A percentile compares a stretch with the other conserved stretches of the same genome.
Conservation (phyloP, 2,329 filamentous ascomycete genomes). For the Volutella citrinella region DNA sequence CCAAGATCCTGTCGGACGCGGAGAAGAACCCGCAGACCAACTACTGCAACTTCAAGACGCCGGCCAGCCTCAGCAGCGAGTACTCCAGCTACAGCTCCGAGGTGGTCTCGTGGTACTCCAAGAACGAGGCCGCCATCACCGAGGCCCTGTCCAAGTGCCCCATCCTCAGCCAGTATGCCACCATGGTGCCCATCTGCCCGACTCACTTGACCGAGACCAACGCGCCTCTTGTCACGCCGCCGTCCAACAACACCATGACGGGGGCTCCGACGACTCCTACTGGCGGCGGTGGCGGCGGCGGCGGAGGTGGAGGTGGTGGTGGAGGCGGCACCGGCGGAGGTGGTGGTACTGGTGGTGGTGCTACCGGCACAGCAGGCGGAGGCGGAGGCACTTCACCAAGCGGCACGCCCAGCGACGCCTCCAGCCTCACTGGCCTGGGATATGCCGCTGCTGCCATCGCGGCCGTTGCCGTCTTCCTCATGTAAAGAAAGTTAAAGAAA, state of each 20-base stretch:
- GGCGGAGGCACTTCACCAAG: too few relatives aligned
- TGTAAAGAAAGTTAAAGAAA: background rate
- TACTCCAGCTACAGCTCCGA: constrained; percentile 31
- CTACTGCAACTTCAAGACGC: constrained; percentile 30
- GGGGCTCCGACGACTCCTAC: constrained; percentile 1
- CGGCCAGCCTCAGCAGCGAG: constrained; percentile 28
- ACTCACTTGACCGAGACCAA: constrained; percentile 4
- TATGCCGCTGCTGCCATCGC: background rate
- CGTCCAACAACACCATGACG: background rate
- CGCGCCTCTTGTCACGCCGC: background rate
- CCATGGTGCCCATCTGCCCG: constrained; percentile 21
- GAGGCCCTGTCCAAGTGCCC: constrained; percentile 27
- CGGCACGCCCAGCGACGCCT: too few relatives aligned
- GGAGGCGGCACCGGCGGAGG: constrained; percentile 12
- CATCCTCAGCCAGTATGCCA: constrained; percentile 15
- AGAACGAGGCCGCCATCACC: constrained; percentile 24
- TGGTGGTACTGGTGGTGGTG: too few relatives aligned
- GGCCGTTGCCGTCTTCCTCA: background rate
- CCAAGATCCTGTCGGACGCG: constrained; percentile 25
- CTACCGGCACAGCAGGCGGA: too few relatives aligned
- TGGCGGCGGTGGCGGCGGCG: too few relatives aligned
- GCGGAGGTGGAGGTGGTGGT: constrained; percentile 17
- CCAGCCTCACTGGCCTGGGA: background rate
- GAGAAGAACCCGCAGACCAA: constrained; percentile 24
- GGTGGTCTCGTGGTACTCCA: constrained; percentile 28